phyloP scores from a whole-genome alignment of 176 grass and related monocot genomes.

The Typha latifolia region DNA sequence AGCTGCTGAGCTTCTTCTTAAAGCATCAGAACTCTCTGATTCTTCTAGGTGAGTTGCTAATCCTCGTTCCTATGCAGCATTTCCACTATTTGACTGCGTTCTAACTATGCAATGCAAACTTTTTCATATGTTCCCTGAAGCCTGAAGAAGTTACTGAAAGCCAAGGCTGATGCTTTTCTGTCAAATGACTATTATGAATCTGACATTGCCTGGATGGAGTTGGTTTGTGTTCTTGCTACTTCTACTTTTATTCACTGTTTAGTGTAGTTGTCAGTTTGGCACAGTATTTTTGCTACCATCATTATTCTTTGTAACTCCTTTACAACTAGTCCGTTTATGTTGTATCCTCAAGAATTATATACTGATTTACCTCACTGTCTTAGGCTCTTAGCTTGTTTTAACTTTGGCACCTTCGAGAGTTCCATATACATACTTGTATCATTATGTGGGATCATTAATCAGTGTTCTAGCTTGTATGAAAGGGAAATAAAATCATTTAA shows the following conservation, averaged over 20 bases:
- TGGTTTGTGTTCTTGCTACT: conserved; percentile 43
- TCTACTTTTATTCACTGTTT: neutral
- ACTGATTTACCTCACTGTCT: too few species aligned
- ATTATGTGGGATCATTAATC: too few species aligned
- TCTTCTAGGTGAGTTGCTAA: conserved; percentile 50
- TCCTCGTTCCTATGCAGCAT: neutral
- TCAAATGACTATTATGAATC: conserved; percentile 97
- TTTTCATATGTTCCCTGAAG: conserved; percentile 33
- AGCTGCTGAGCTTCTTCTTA: conserved; percentile 54
- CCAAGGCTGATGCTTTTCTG: conserved; percentile 85
- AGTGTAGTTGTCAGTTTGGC: neutral
- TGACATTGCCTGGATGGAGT: conserved; percentile 95
- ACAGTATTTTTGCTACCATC: conserved; percentile 10
- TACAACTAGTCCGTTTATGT: too few species aligned
- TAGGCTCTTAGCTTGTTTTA: too few species aligned
- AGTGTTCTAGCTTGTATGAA: too few species aligned
- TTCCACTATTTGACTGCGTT: conserved; percentile 8
- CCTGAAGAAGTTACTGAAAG: conserved; percentile 71
- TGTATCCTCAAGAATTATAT: too few species aligned
- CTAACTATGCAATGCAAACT: conserved; percentile 9
- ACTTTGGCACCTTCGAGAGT: too few species aligned
- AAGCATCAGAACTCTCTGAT: conserved; percentile 71
- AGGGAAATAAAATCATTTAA: too few species aligned
- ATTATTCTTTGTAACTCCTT: neutral
- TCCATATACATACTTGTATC: too few species aligned